A percentile compares a stretch with the other conserved stretches of the same genome.
phyloP scores from a whole-genome alignment of 108 stramenopile species.

The Pseudonitzschia pungens region DNA sequence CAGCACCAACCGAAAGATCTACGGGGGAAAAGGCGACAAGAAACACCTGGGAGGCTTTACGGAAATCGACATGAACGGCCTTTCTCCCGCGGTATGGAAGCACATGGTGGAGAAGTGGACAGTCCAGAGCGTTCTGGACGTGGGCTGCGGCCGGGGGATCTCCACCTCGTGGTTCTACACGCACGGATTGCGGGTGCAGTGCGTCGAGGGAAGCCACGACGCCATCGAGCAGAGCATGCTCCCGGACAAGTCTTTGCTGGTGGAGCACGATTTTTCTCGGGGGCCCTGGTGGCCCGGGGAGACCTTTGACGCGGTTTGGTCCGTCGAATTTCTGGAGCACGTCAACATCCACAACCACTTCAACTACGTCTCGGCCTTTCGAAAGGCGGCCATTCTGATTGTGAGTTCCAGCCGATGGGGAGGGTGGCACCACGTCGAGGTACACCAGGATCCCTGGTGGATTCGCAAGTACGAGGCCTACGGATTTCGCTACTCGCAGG shows the following conservation, averaged over 20 bases:
- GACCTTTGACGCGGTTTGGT: slow-evolving; percentile 83
- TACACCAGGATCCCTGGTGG: slow-evolving; percentile 69
- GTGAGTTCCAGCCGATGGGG: slow-evolving; percentile 69
- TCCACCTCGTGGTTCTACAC: slow-evolving; percentile 65
- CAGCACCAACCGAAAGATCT: slow-evolving; percentile 8
- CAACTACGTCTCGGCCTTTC: slow-evolving; percentile 78
- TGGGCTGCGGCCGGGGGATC: slow-evolving; percentile 81
- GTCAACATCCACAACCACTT: slow-evolving; percentile 64
- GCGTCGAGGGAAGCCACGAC: slow-evolving; percentile 83
- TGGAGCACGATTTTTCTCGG: slow-evolving; percentile 68
- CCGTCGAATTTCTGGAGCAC: slow-evolving; percentile 68
- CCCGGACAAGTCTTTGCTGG: slow-evolving; percentile 38
- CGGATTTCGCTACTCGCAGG: slow-evolving; percentile 54
- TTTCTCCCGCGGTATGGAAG: slow-evolving; percentile 60
- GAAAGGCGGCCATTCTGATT: slow-evolving; percentile 79
- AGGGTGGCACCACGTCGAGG: slow-evolving; percentile 78
- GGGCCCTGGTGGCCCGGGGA: slow-evolving; percentile 88
- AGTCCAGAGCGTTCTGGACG: slow-evolving; percentile 75
- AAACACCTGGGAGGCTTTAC: slow-evolving; percentile 82
- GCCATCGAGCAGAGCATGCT: slow-evolving; percentile 58
- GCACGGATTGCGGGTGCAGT: slow-evolving; percentile 56
- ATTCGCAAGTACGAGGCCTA: slow-evolving; percentile 53
- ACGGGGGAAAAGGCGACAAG: slow-evolving; percentile 75
- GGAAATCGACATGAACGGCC: slow-evolving; percentile 48
- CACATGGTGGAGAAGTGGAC: slow-evolving; percentile 42